Base-by-base conservation (phyloP, 2,329 filamentous ascomycete species). In the Penicillium occitanis region DNA sequence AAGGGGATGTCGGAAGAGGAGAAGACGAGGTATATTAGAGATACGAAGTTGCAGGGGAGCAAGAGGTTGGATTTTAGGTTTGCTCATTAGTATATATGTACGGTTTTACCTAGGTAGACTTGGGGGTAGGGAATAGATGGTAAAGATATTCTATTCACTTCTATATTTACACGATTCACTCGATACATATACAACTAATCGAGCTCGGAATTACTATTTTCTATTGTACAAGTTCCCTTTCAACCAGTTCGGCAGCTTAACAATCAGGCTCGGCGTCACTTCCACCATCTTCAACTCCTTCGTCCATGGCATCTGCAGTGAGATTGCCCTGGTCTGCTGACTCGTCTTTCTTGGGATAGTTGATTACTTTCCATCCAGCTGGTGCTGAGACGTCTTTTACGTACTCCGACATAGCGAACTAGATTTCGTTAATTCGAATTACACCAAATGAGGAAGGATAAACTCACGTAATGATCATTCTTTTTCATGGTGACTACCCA, bases 401-500 rank as follows among this genome's bases (percentile, higher is more conserved):
- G 68, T 88, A 89, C 76, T 89, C 87, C 35, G 88, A 85, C 68
- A 88, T 89, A 2, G 87, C 87, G 80, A 89, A 90, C 81, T 83
- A 66, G 40, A 4, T 44, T 17, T 50, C 40, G 30, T 67, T 71
- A 62, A 71, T 66, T n/a, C 62, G 28, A 2, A 59, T 48, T 33
- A 46, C 4, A 13, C 28, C 33, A 19, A 25, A 44, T 46, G 4
- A 17, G 53, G 25, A 19, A 50, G 40, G 51, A 53, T 33, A 40
- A 22, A 75, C 81, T 74, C 73, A 84, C 82, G 77, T 99, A 99
- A 79, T 99, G 95, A 76, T 99, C 94, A 72, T 97, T 97, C 86
- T 98, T 98, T 88, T 99, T 99, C 91, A 99, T 97, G 8, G 95
- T 99, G 46, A 96, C 92, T n/a, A 99, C 93, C 93, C 95, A 99